phyloP scores from a whole-genome alignment of 306 rosid species.

The Hylodesmum podocarpum region DNA sequence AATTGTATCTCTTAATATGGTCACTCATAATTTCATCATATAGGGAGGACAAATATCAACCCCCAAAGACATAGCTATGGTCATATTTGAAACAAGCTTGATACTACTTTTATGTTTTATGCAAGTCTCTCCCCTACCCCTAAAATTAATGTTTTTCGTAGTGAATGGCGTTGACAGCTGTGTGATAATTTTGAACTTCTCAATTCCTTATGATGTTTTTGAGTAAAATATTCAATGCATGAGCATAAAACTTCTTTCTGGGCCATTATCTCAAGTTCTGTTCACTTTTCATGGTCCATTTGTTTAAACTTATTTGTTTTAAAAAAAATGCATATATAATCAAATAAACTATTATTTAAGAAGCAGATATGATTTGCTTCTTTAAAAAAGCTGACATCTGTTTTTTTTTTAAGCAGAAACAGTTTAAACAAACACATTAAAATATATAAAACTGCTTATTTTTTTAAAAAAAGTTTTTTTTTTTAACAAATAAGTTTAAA shows the following conservation, averaged over 20 bases:
- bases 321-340: too few species aligned
- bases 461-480: too few species aligned
- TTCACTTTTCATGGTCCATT: not conserved
- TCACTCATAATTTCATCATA: not conserved
- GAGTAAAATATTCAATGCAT: not conserved
- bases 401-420: too few species aligned
- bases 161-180: not conserved
- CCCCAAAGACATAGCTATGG: not conserved
- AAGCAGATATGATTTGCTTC: too few species aligned
- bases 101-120: not conserved
- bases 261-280: not conserved
- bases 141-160: not conserved
- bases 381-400: too few species aligned
- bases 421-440: too few species aligned
- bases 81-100: not conserved
- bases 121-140: not conserved
- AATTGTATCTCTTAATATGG: conserved; percentile 12
- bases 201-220: not conserved
- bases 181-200: not conserved
- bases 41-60: too few species aligned
- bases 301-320: too few species aligned
- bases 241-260: not conserved
- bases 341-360: too few species aligned
- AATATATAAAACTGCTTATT: too few species aligned
- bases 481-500: too few species aligned